Evolutionary conservation across 768 basidiomycete genomes (phyloP), one percentile per base, ranked within the genome.

Genomic region (Roridomyces roridus): DNA sequence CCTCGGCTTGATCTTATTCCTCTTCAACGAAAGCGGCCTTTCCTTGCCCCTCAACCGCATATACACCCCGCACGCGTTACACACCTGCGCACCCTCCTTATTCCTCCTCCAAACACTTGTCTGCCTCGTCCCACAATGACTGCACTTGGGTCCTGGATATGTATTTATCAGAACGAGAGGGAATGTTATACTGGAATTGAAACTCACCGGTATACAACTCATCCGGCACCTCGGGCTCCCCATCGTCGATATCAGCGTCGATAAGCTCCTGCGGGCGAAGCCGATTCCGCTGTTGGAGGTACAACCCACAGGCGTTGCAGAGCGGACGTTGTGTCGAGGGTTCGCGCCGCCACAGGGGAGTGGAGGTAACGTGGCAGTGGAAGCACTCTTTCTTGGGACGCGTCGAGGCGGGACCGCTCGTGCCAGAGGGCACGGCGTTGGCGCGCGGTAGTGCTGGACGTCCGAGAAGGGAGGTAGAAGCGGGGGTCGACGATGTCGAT

Each of bases 301-400:
- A 49, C 3, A 49, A 31, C 36, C 47, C 47, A 31, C 47, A 49
- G 15, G 47, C 47, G 36, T 49, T 49, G 31, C 47, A 49, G 26
- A 49, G 47, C 12, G 36, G 47, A 9, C 47, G 47, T 29, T 35
- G 47, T 8, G 47, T 49, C 31, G 15, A 25, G 3, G 47, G 47
- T 23, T 49, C 47, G 25, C 47, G 47, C 11, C 47, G 47, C 47
- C 47, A 49, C 8, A 49, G 47, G 2, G 47, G 47, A 9, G 47
- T 37, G 31, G n/a, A 31, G 20, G 47, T 49, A 10, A 31, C 47
- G 31, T 31, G 29, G 21, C 47, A 49, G 20, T 49, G 47, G 8
- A 28, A 18, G 31, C 47, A 49, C 21, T 37, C 28, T 31, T 49
- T 49, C 26, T 46, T 24, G 3, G 44, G 31, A 15, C 31, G 31